These are phyloP conservation scores for Diaporthe australafricana DNA, from an alignment of 2,329 filamentous ascomycete genomes.

Conservation along the genomic window DNA sequence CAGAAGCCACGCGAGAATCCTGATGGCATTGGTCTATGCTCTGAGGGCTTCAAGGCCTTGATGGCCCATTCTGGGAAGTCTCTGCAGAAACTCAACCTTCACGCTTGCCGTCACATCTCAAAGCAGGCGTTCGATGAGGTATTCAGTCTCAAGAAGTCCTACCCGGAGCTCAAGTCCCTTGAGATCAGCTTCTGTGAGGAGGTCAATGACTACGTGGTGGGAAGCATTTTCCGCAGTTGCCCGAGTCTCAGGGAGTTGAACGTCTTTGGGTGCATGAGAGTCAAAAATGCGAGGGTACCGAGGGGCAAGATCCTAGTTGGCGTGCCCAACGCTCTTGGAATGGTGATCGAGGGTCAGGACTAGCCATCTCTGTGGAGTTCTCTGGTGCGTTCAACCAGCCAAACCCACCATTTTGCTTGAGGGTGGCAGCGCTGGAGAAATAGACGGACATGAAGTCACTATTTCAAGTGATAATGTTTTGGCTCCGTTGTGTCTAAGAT, in stretches of 20 bases:
- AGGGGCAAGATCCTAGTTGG: conserved; percentile 67
- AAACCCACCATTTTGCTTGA: background rate
- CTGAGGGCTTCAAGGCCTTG: conserved; percentile 79
- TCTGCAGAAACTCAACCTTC: conserved; percentile 78
- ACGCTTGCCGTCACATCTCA: conserved; percentile 85
- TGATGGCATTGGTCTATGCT: conserved; percentile 78
- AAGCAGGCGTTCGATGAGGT: conserved; percentile 78
- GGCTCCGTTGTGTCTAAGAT: conserved; percentile 5
- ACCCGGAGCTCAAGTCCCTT: conserved; percentile 76
- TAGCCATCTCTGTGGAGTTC: no score
- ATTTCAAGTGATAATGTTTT: background rate
- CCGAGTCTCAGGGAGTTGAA: conserved; percentile 70
- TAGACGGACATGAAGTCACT: background rate
- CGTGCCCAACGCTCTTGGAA: conserved; percentile 68
- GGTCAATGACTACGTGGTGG: conserved; percentile 74
- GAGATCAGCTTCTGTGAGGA: conserved; percentile 83
- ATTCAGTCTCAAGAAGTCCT: conserved; percentile 71
- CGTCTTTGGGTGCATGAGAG: conserved; percentile 75
- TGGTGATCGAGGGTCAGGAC: conserved; percentile 66
- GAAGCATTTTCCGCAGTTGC: conserved; percentile 72
- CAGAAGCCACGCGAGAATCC: conserved; percentile 73
- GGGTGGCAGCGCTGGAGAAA: background rate
- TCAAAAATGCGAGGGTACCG: conserved; percentile 64
- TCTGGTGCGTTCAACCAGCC: background rate
- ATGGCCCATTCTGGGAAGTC: conserved; percentile 83